Evolutionary conservation across 768 basidiomycete species (phyloP), one percentile per base, ranked within the genome.

Genomic region (Panaeolus cyanescens): DNA sequence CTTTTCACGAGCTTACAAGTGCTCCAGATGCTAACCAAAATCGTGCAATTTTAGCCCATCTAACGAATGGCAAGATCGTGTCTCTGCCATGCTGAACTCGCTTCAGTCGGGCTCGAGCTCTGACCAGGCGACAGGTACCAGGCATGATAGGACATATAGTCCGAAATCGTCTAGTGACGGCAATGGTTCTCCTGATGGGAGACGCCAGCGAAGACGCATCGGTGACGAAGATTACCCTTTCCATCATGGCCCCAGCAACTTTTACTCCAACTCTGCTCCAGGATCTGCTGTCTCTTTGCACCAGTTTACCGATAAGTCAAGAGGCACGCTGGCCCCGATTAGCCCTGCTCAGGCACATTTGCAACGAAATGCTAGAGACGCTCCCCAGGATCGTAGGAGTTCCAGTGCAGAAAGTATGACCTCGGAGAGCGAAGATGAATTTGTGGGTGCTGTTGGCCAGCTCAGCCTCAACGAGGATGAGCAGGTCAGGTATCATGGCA

Each of bases 381-480:
- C 15, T 20, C 17, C 20, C 31, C 56, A 32, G 31, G 36, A 25
- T 58, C 65, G 70, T 55, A 67, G 71, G 65, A 74, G 79, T 66
- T 71, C 77, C 3, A 79, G 77, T 60, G 70, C 74, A 19, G 71
- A 74, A 55, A 74, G 73, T 33, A 33, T 68, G 39, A 74, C 71
- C 64, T 75, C 76, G 39, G 74, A 70, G 31, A 77, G 75, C 50
- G 80, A 79, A 33, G 78, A 74, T n/a, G 80, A 79, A 31, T 69
- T 82, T 32, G 80, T 83, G 32, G 86, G 88, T 60, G 93, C 92
- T 30, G 83, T 95, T 4, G 94, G 94, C 2, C 93, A 95, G 74
- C 78, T 96, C 61, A 92, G 90, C 64, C 68, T 96, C 66, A 94
- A 96, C 67, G 94, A 96, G 76, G 91, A 95, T 58, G 83, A 86